Conservation (phyloP, 1,284 basidiomycete species). For the Ustilago esculenta region DNA sequence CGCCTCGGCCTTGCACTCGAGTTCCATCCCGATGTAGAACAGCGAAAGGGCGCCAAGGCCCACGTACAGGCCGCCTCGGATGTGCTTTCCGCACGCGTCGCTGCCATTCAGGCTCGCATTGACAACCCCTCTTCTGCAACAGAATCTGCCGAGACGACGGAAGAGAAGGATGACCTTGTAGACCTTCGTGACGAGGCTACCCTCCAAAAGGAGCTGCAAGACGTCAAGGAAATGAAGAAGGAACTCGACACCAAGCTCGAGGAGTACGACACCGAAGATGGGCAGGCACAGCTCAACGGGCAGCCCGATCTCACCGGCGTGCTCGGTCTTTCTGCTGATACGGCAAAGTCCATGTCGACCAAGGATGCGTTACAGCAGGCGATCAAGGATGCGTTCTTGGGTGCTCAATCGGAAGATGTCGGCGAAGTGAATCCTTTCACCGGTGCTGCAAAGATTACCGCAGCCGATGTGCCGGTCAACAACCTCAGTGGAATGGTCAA, state of each 20-base stretch:
- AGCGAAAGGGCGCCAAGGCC: slow-evolving; percentile 43
- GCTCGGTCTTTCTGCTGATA: slow-evolving; percentile 18
- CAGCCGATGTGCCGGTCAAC: slow-evolving; percentile 47
- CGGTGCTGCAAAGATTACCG: slow-evolving; percentile 13
- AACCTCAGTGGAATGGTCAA: slow-evolving; percentile 59
- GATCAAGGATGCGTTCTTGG: slow-evolving; percentile 63
- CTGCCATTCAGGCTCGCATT: slow-evolving; percentile 42
- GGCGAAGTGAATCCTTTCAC: slow-evolving; percentile 25
- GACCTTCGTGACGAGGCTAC: slow-evolving; percentile 37
- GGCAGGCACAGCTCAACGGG: slow-evolving; percentile 48
- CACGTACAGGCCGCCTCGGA: slow-evolving; percentile 54
- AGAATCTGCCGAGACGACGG: neutral
- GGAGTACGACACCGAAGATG: slow-evolving; percentile 52
- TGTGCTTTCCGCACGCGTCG: slow-evolving; percentile 44
- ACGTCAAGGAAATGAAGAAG: slow-evolving; percentile 56
- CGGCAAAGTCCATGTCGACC: slow-evolving; percentile 21
- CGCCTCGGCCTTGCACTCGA: slow-evolving; percentile 64
- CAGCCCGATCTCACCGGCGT: slow-evolving; percentile 32
- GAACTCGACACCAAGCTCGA: slow-evolving; percentile 63
- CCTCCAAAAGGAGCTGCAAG: slow-evolving; percentile 48
- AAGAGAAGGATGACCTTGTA: slow-evolving; percentile 54
- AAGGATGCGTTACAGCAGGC: slow-evolving; percentile 61
- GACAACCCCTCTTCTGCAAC: slow-evolving; percentile 2
- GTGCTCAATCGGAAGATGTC: slow-evolving; percentile 27
- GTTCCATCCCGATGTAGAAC: slow-evolving; percentile 57